Conservation (phyloP, 371 early-diverging fungal genomes). For the Apophysomyces ossiformis region DNA sequence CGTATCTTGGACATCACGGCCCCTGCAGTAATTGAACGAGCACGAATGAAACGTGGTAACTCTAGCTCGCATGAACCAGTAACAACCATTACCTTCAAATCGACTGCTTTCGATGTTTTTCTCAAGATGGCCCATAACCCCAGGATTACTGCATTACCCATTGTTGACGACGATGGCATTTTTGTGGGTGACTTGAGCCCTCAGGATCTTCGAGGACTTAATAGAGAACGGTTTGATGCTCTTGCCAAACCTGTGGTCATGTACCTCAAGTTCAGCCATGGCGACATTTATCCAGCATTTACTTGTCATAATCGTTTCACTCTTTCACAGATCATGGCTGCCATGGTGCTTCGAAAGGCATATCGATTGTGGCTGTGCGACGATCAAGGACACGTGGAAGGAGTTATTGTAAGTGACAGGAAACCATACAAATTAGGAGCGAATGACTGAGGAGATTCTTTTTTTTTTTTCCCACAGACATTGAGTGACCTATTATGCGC, state of each 20-base stretch:
- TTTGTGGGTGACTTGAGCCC: constrained; percentile 65
- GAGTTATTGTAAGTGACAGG: constrained; percentile 43
- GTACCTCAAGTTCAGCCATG: constrained; percentile 50
- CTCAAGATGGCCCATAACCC: constrained; percentile 45
- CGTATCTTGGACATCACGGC: constrained; percentile 54
- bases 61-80: not conserved
- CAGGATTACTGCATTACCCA: constrained; percentile 53
- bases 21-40: constrained; percentile 32
- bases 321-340: constrained; percentile 61
- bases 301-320: constrained; percentile 63
- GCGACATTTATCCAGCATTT: constrained; percentile 51
- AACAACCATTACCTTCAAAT: constrained; percentile 43
- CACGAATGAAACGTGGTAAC: constrained; percentile 11
- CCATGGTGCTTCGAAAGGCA: constrained; percentile 54
- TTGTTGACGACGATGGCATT: constrained; percentile 55
- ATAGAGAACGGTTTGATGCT: constrained; percentile 49
- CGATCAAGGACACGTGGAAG: constrained; percentile 53
- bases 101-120: constrained; percentile 59
- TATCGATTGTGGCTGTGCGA: constrained; percentile 66
- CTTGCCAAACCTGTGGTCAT: constrained; percentile 50
- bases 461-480: constrained; percentile 11
- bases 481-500: constrained; percentile 27
- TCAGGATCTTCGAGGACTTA: constrained; percentile 65
- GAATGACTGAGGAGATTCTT: not conserved
- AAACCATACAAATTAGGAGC: not conserved